phyloP scores from a whole-genome alignment of 805 yeast genomes.

The Kodamaea kakaduensis region DNA sequence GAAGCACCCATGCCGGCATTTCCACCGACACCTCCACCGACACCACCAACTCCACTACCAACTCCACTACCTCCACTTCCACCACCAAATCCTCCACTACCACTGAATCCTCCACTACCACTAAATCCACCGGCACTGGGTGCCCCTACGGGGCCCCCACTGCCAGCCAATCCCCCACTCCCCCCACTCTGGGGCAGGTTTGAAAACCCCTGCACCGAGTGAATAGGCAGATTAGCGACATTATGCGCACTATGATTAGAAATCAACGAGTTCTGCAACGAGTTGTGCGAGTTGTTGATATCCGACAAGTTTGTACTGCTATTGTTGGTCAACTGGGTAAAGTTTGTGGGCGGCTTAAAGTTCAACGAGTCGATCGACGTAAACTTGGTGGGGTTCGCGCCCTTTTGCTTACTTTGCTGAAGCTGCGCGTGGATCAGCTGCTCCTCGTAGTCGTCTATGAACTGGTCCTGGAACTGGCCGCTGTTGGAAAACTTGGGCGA shows the following conservation, averaged over 20 bases:
- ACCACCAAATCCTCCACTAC: too few relatives aligned
- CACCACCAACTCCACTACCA: too few relatives aligned
- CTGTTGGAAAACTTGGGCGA: conserved; percentile 14
- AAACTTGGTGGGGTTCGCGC: conserved; percentile 20
- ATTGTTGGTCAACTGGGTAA: conserved; percentile 37
- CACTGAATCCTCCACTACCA: too few relatives aligned
- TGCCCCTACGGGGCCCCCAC: too few relatives aligned
- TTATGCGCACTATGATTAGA: conserved; percentile 14
- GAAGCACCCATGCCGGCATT: too few relatives aligned
- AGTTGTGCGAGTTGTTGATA: conserved; percentile 24
- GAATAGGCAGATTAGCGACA: conserved; percentile 10
- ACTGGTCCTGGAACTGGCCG: conserved; percentile 12
- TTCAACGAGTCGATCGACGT: conserved; percentile 36
- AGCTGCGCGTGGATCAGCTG: conserved; percentile 8
- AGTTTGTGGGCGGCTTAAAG: conserved; percentile 40
- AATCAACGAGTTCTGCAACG: conserved; percentile 19
- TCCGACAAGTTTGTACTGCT: conserved; percentile 40
- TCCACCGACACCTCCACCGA: too few relatives aligned
- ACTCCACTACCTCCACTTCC: too few relatives aligned
- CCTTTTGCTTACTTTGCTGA: conserved; percentile 6
- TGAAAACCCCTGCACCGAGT: conserved; percentile 4
- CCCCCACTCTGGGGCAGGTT: conserved; percentile 8
- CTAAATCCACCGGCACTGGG: too few relatives aligned
- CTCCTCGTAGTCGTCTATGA: conserved; percentile 12
- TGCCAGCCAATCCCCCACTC: too few relatives aligned